Base-by-base conservation (phyloP, 202 grass and related monocot species). In the Setaria italica region DNA sequence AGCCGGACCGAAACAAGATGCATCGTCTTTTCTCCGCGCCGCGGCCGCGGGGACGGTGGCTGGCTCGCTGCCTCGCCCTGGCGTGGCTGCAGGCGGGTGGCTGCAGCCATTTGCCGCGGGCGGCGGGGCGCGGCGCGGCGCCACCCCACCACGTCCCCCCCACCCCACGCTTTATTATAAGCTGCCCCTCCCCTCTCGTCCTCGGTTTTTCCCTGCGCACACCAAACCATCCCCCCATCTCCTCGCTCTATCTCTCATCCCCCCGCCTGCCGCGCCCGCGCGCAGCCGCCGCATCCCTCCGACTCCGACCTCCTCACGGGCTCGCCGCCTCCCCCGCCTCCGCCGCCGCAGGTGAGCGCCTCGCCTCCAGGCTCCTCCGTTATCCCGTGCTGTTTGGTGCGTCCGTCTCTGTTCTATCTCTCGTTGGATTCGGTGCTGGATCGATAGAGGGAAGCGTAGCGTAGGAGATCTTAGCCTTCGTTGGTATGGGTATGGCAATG, bases 291-390 rank as follows among this genome's bases (percentile, higher is more conserved):
- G 13, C 80, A 2, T 17, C 25, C 20, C 29, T 32, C 42, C 35
- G 33, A 2, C 64, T 1, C 11, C 35, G n/a, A 1, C 14, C 62
- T 50, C 25, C 66, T 50, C 80, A 11, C 37, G 34, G 68, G 9
- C 20, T 42, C 41, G 39, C 10, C 29, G 17, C 17, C 5, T 43
- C 58, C 45, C 56, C 21, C 13, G 9, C 45, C 45, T 34, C 57
- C 67, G 11, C 25, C 29, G 17, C 74, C 80, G 46, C 84, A 86
- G 85, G 85, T 87, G 34, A 86, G 68, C 58, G 11, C 20, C 6
- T 5, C 54, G 15, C 49, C 33, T 9, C 77, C 11, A 33, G 60
- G 12, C 60, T 6, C 47, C 2, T 25, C 11, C 46, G 19, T 30
- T 30, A n/a, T 55, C 12, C 33, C 63, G n/a, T 35, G 62, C 25